Percentiles rank a stretch among this genome's conserved stretches.
Conservation (phyloP, 2,329 filamentous ascomycete species). For the Aspergillus novoparasiticus region DNA sequence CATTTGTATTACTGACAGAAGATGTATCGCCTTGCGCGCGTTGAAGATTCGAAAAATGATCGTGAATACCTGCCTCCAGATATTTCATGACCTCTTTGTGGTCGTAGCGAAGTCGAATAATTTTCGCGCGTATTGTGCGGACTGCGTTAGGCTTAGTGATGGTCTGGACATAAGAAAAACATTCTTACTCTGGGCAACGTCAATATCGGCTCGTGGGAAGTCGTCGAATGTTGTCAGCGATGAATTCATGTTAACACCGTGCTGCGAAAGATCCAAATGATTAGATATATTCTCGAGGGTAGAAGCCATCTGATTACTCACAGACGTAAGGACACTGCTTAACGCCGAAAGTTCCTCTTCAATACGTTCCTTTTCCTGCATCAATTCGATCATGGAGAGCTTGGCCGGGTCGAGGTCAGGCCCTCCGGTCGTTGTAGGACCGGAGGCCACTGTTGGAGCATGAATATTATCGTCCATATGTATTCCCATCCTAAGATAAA, state of each 20-base stretch:
- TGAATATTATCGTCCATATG: conserved; percentile 67
- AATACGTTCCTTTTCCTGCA: conserved; percentile 78
- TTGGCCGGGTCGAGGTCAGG: conserved; percentile 64
- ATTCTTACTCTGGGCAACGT: conserved; percentile 85
- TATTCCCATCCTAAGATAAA: conserved; percentile 50
- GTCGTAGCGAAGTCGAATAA: conserved; percentile 88
- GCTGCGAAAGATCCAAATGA: conserved; percentile 57
- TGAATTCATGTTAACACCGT: conserved; percentile 91
- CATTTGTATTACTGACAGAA: conserved; percentile 26
- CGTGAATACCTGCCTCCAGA: conserved; percentile 85
- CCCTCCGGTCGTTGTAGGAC: conserved; percentile 64
- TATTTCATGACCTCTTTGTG: conserved; percentile 84
- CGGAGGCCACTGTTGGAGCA: conserved; percentile 73
- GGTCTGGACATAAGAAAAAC: background rate
- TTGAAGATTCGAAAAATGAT: conserved; percentile 77
- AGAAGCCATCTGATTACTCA: conserved; percentile 46
- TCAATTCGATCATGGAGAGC: conserved; percentile 76
- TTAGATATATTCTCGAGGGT: conserved; percentile 16
- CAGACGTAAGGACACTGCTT: conserved; percentile 83
- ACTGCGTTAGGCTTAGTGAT: conserved; percentile 55
- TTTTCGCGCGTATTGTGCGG: conserved; percentile 86
- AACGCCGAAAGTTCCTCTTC: conserved; percentile 87
- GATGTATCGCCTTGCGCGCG: conserved; percentile 50
- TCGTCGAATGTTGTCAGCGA: conserved; percentile 84
- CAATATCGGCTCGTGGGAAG: conserved; percentile 89